Evolutionary conservation across 495 filamentous ascomycete genomes (phyloP), one percentile per base, ranked within the genome.

Genomic region (Podospora pseudopauciseta): DNA sequence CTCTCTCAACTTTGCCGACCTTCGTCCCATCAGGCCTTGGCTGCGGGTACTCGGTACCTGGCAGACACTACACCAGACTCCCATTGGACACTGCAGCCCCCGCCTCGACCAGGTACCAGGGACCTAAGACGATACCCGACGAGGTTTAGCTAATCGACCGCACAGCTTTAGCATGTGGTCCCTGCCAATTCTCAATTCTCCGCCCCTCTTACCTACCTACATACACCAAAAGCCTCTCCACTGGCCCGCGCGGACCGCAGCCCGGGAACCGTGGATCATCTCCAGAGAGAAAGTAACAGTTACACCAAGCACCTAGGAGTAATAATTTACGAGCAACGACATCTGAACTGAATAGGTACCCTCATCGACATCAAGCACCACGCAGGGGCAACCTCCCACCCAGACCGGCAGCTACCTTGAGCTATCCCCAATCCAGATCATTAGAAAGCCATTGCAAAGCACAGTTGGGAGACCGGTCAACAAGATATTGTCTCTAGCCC

Each of bases 31-130:
- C 16, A 26, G 23, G 55, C 18, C 55, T 58, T 58, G 55, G 55
- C 55, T 4, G 13, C 34, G 61, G 61, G 61, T 63, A 63, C 32
- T 4, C 26, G 13, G 61, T 63, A 63, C 61, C 61, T 63, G 61
- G 32, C 61, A 63, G 39, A 6, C 7, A 49, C 39, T 49, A 49
- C 39, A 1, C 6, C 39, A 0, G 9, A 6, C 39, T 49, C 39
- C 39, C 39, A 49, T 49, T 49, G 39, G 39, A 16, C 39, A 49
- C 39, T 49, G 39, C 39, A 49, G 9, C 27, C 28, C 61, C 61
- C 34, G 28, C 28, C 61, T 19, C 3, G 32, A 49, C 61, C 61
- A 63, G 61, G 61, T 63, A 63, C 34, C 20, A 32, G 61, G 61
- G 32, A 63, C 61, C 16, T 32, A 18, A 11, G 18, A 49, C 61